These are phyloP conservation scores for Talaromyces sp. DNA, from an alignment of 2,329 filamentous ascomycete species.

Conservation along the genomic window DNA sequence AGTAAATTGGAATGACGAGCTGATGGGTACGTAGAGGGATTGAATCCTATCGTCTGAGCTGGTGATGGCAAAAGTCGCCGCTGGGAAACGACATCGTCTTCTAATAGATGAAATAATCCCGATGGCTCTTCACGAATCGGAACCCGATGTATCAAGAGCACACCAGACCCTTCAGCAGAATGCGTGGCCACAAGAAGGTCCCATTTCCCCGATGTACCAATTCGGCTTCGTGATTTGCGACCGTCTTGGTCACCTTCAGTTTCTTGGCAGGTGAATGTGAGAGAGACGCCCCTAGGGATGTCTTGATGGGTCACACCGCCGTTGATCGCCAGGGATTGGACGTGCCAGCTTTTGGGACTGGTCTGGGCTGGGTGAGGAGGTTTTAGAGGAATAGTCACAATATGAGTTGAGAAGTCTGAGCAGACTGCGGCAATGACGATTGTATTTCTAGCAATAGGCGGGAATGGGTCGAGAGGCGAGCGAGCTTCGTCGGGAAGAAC, in stretches of 20 bases:
- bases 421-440: slow-evolving; percentile 60
- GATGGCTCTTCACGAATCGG: slow-evolving; percentile 34
- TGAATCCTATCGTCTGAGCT: slow-evolving; percentile 57
- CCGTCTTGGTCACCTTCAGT: slow-evolving; percentile 32
- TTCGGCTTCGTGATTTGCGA: slow-evolving; percentile 34
- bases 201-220: slow-evolving; percentile 36
- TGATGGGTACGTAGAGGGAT: slow-evolving; percentile 55
- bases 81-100: slow-evolving; percentile 47
- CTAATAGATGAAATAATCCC: slow-evolving; percentile 29
- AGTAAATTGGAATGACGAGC: slow-evolving; percentile 58
- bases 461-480: slow-evolving; percentile 47
- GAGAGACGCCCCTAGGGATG: slow-evolving; percentile 53
- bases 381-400: slow-evolving; percentile 58
- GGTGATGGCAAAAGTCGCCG: slow-evolving; percentile 53
- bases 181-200: slow-evolving; percentile 51
- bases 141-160: slow-evolving; percentile 49
- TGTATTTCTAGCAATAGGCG: slow-evolving; percentile 51
- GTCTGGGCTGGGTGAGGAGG: slow-evolving; percentile 52
- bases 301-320: slow-evolving; percentile 53
- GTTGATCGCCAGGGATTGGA: slow-evolving; percentile 53
- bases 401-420: slow-evolving; percentile 58
- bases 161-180: slow-evolving; percentile 48
- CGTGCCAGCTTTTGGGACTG: slow-evolving; percentile 40
- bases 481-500: slow-evolving; percentile 47
- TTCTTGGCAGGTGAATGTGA: slow-evolving; percentile 56